Evolutionary conservation across 2,329 filamentous ascomycete genomes (phyloP).

Genomic region (Chaetomium globosum): DNA sequence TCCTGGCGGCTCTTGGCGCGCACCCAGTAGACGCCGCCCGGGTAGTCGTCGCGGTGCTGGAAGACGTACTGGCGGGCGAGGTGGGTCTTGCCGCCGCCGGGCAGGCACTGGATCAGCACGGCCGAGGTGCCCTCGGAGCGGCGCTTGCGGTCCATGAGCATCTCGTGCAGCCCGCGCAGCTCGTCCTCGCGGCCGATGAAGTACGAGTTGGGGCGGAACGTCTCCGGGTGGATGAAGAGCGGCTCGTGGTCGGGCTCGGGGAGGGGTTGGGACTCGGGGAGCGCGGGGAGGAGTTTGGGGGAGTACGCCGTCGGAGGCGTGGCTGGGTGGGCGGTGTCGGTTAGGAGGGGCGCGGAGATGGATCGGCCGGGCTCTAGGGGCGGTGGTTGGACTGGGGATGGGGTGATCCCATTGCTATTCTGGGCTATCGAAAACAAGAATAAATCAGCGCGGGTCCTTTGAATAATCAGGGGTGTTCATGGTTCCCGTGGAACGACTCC

Average conservation of each 20-base stretch:
- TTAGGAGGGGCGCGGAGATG: slow-evolving; percentile 21
- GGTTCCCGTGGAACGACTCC: slow-evolving; percentile 22
- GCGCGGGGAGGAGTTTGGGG: slow-evolving; percentile 15
- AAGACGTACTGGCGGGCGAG: slow-evolving; percentile 69
- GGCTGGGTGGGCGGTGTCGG: not conserved
- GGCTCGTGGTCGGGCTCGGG: slow-evolving; percentile 31
- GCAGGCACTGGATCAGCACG: slow-evolving; percentile 65
- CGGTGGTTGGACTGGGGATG: slow-evolving; percentile 18
- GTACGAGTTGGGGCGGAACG: slow-evolving; percentile 63
- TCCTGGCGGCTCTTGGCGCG: slow-evolving; percentile 63
- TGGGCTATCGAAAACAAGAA: slow-evolving; percentile 30
- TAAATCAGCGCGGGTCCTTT: slow-evolving; percentile 35
- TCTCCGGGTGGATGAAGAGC: slow-evolving; percentile 53
- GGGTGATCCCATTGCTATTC: slow-evolving; percentile 28
- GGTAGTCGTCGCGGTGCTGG: slow-evolving; percentile 59
- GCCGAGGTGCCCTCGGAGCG: slow-evolving; percentile 62
- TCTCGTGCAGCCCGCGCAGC: slow-evolving; percentile 59
- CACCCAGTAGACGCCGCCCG: slow-evolving; percentile 71
- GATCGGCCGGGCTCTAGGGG: slow-evolving; percentile 16
- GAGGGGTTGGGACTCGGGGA: slow-evolving; percentile 4
- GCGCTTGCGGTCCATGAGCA: slow-evolving; percentile 60
- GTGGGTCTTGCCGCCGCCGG: slow-evolving; percentile 70
- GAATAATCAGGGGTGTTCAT: not conserved
- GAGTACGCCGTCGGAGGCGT: not conserved
- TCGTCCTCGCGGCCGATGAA: slow-evolving; percentile 64